Evolutionary conservation across 2,329 filamentous ascomycete genomes (phyloP).

Genomic region (Diaporthe sp.): DNA sequence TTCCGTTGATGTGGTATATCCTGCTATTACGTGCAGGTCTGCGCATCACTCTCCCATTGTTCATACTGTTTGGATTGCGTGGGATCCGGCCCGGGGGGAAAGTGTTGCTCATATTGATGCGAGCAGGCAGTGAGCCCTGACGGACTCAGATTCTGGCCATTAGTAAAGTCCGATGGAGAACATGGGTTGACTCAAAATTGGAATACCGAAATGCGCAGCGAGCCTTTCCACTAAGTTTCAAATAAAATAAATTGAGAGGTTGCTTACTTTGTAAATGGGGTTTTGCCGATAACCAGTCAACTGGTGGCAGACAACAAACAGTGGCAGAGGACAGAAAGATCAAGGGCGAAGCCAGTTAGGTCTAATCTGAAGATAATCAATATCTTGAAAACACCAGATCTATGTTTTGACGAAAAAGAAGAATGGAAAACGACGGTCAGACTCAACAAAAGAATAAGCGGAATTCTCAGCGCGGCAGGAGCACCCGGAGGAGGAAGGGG

Average conservation of each 20-base stretch:
- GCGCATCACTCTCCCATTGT: not conserved
- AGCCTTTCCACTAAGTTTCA: not conserved
- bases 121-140: not conserved
- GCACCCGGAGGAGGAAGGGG: too few relatives aligned
- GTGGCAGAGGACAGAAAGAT: too few relatives aligned
- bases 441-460: not conserved
- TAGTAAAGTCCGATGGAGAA: not conserved
- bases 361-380: too few relatives aligned
- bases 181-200: not conserved
- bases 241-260: not conserved
- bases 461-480: not conserved
- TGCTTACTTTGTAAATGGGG: not conserved
- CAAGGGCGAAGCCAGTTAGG: too few relatives aligned
- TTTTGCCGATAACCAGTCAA: too few relatives aligned
- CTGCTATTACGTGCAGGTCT: not conserved
- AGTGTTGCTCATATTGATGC: not conserved
- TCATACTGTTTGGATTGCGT: not conserved
- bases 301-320: too few relatives aligned
- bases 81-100: not conserved
- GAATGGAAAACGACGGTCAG: too few relatives aligned
- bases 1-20: not conserved
- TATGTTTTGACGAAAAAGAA: too few relatives aligned
- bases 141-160: too few relatives aligned
- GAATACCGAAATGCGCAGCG: not conserved
- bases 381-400: too few relatives aligned